phyloP scores from a whole-genome alignment of 768 basidiomycete genomes.

The Kwoniella dendrophila region DNA sequence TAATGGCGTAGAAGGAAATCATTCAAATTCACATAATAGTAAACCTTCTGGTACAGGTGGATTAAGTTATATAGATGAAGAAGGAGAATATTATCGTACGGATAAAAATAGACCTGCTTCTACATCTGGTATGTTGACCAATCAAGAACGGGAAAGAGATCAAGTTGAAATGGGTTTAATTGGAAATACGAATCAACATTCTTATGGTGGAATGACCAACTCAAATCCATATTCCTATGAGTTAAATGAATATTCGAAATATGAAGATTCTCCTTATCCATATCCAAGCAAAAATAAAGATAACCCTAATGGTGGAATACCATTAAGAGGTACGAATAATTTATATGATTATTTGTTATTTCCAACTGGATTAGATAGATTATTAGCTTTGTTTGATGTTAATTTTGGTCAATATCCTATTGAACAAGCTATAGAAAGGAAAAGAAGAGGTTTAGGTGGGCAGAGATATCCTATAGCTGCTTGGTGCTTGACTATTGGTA shows the following conservation, averaged over 20 bases:
- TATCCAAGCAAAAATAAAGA: slow-evolving; percentile 22
- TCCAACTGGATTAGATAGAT: slow-evolving; percentile 44
- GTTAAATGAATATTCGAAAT: slow-evolving; percentile 27
- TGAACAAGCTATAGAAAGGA: slow-evolving; percentile 82
- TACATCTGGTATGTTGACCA: background rate
- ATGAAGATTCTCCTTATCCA: slow-evolving; percentile 30
- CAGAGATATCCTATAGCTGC: slow-evolving; percentile 80
- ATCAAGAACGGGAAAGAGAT: slow-evolving; percentile 12
- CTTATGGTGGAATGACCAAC: slow-evolving; percentile 3
- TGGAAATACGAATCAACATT: background rate
- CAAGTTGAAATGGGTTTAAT: slow-evolving; percentile 34
- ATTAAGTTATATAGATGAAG: slow-evolving; percentile 47
- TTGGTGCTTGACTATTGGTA: slow-evolving; percentile 61
- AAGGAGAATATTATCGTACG: slow-evolving; percentile 41
- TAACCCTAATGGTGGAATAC: background rate
- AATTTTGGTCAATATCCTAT: slow-evolving; percentile 39
- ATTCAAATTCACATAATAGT: background rate
- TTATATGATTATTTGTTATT: slow-evolving; percentile 37
- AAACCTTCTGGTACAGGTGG: slow-evolving; percentile 31
- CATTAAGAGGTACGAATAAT: slow-evolving; percentile 11
- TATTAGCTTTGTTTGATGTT: slow-evolving; percentile 37
- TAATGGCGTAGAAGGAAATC: slow-evolving; percentile 6
- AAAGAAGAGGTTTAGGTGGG: slow-evolving; percentile 78
- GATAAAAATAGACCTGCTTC: slow-evolving; percentile 28
- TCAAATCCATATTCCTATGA: slow-evolving; percentile 10